A percentile compares a stretch with the other conserved stretches of the same genome.
phyloP scores from a whole-genome alignment of 2,329 filamentous ascomycete genomes.

The Chaetothyriales sp. region DNA sequence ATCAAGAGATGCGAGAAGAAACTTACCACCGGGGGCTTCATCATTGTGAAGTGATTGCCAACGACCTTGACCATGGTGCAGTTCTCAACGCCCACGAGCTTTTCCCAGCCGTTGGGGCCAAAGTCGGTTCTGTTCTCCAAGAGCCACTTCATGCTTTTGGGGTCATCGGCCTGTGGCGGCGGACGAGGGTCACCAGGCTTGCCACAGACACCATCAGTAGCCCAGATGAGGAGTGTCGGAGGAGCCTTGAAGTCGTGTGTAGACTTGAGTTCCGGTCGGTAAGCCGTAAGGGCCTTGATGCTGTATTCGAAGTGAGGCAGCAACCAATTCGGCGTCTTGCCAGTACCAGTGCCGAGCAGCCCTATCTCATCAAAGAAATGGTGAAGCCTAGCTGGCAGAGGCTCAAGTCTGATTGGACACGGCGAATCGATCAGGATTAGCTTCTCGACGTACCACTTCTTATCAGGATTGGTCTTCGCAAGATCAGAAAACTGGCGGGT shows the following conservation, averaged over 20 bases:
- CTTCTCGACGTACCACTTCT: conserved; percentile 34
- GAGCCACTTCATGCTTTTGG: conserved; percentile 37
- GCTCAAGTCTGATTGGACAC: conserved; percentile 53
- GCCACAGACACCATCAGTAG: conserved; percentile 34
- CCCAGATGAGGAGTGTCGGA: conserved; percentile 35
- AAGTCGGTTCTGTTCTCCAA: conserved; percentile 36
- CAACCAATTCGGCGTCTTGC: conserved; percentile 35
- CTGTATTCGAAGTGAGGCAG: conserved; percentile 39
- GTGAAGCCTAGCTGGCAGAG: conserved; percentile 44
- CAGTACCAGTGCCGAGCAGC: conserved; percentile 33
- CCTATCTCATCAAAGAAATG: conserved; percentile 36
- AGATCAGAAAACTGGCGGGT: conserved; percentile 19
- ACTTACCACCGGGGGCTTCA: conserved; percentile 23
- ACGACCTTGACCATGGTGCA: conserved; percentile 22
- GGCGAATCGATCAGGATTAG: conserved; percentile 53
- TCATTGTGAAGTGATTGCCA: conserved; percentile 31
- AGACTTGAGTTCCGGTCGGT: conserved; percentile 22
- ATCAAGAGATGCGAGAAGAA: background rate
- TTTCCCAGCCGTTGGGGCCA: conserved; percentile 35
- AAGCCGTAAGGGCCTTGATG: conserved; percentile 35
- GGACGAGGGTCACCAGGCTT: conserved; percentile 29
- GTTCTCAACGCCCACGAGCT: conserved; percentile 28
- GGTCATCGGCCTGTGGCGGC: conserved; percentile 29
- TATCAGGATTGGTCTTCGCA: conserved; percentile 13
- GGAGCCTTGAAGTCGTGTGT: conserved; percentile 25